phyloP scores from a whole-genome alignment of 352 stramenopile genomes.

The Elongisporangium prolatum region DNA sequence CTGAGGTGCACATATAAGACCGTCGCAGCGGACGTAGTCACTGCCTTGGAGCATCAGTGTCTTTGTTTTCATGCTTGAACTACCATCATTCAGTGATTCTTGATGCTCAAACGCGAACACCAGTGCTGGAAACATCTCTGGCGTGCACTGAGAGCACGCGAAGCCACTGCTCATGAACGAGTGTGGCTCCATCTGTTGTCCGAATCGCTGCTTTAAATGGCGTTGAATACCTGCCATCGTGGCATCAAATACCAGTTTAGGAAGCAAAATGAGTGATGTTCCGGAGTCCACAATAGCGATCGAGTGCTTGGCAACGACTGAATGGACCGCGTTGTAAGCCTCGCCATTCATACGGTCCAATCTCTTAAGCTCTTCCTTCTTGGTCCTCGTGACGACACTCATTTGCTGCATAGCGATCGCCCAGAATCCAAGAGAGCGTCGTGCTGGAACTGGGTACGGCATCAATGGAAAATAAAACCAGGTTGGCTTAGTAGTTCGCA shows the following conservation, averaged over 20 bases:
- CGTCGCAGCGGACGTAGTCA: conserved; percentile 67
- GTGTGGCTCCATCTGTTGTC: conserved; percentile 17
- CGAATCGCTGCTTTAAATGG: conserved; percentile 22
- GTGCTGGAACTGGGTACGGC: conserved; percentile 23
- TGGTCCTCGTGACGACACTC: conserved; percentile 9
- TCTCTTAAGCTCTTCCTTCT: neutral
- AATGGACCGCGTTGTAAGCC: neutral
- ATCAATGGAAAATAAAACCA: conserved; percentile 56
- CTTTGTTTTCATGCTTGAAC: conserved; percentile 8
- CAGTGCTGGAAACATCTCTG: conserved; percentile 49
- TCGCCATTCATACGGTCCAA: neutral
- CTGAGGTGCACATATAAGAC: conserved; percentile 41
- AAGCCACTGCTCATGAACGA: conserved; percentile 32
- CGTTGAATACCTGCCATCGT: conserved; percentile 31
- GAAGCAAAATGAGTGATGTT: conserved; percentile 60
- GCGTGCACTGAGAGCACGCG: conserved; percentile 33
- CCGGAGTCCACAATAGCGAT: conserved; percentile 63
- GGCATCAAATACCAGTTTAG: conserved; percentile 29
- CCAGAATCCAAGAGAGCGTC: conserved; percentile 46
- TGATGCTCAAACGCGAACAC: conserved; percentile 34
- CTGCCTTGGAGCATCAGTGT: conserved; percentile 40
- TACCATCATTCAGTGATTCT: neutral
- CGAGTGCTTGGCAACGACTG: neutral
- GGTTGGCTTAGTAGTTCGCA: conserved; percentile 8
- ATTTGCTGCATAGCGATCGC: conserved; percentile 39